Base-by-base conservation (phyloP, 306 rosid species). In the Phaseolus lunatus region DNA sequence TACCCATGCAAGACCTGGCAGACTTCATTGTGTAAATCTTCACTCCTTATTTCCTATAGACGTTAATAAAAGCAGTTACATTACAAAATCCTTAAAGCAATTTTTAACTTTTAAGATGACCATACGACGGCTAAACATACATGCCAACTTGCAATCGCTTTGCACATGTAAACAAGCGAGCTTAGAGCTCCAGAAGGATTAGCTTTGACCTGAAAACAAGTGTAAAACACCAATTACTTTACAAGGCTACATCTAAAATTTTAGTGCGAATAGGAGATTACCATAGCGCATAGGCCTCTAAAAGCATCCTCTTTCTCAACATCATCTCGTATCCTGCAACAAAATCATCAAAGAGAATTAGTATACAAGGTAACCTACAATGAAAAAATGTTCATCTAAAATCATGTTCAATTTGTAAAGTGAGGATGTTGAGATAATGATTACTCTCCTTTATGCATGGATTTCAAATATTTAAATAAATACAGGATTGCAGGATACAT, bases 91-190 rank as follows among this genome's bases (percentile, higher is more conserved):
- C 57, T 20, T 10, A 58, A 19, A 23, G 48, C 56, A 35, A 29
- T 66, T 53, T 9, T 68, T 49, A 58, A 77, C 22, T 70, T 53
- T 19, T 72, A 57, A 57, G 61, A 78, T 7, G 78, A 76, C 44
- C 23, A 48, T 12, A 39, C 26, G 41, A 26, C 19, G 57, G 70
- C 27, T 82, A 84, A 73, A 76, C 99, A 84, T 91, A 96, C 99
- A 80, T 96, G 92, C 99, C 99, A 96, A 88, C 99, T 96, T 74
- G 98, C 99, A 84, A 96, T 89, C 41, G 99, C 99, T 86, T 85
- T 89, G 87, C 96, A 96, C 89, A 96, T 82, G 80, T 74, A 84
- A 58, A 89, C 78, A 48, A 96, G 89, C 9, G 98, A 96, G 76
- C 86, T 89, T 73, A 96, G 58, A 78, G 94, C 97, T 71, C 99